Base-by-base conservation (phyloP, 768 basidiomycete species). In the Lentinula sp. region DNA sequence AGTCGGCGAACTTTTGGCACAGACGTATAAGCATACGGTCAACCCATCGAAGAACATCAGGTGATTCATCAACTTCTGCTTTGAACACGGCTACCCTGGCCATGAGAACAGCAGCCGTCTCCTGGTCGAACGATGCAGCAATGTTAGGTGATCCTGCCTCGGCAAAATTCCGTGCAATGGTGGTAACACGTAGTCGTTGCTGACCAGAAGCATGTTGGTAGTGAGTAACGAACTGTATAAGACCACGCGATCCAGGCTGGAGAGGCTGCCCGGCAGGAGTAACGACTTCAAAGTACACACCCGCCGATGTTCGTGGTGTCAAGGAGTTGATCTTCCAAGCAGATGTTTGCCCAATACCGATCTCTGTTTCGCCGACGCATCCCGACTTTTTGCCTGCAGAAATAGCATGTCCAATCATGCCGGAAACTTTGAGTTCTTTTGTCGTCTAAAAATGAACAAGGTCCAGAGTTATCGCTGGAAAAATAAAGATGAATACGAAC, bases 1-100 rank as follows among this genome's bases (percentile, higher is more conserved):
- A 99, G 70, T 98, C 95, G 53, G 97, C 97, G 69, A 98, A 98
- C 79, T 98, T 99, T 79, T 98, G 97, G 77, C 97, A 99, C 32
- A 98, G 77, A 9, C 97, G 86, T 70, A 98, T 98, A 61, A 99
- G 83, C 97, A 99, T 99, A 61, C 97, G 83, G 77, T 99, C 97
- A 62, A 99, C 76, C 97, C 97, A 98, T 63, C 97, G 77, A 57
- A 99, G 77, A 36, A 98, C 96, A 71, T 99, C 97, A 0, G 97
- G 95, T 4, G 88, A 90, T 72, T 98, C 96, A 69, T 99, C 97
- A 64, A 98, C 94, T 76, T 98, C 97, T 28, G 97, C 96, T 74
- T 98, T 98, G 85, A 98, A 98, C 7, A 98, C 94, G 0, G 97
- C 95, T 72, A 99, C 98, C 64, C 97, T 85, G 10, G 97, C 93